Percentiles rank a stretch among this genome's conserved stretches.
Evolutionary conservation across 345 rosid species (phyloP).

Genomic region (Rhizophora mangle): DNA sequence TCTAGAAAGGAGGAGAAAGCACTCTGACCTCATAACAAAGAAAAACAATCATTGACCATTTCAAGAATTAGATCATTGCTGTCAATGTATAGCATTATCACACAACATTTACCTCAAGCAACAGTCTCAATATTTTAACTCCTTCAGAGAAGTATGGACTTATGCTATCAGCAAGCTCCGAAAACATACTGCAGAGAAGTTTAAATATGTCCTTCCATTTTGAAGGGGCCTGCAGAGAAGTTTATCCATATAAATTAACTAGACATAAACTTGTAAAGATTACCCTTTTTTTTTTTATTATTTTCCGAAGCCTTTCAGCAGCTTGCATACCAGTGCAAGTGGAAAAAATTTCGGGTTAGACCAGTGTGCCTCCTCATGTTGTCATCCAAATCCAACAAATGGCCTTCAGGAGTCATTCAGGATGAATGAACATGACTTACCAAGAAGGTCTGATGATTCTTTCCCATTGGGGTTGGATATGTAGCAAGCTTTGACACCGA

Average conservation of each 20-base stretch:
- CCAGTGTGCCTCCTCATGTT: conserved; percentile 58
- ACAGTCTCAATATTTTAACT: conserved; percentile 61
- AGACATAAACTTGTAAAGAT: conserved; percentile 3
- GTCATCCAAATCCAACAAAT: conserved; percentile 81
- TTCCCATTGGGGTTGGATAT: conserved; percentile 54
- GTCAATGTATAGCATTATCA: conserved; percentile 69
- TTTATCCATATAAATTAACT: background rate
- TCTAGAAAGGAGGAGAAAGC: conserved; percentile 9
- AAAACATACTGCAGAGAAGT: conserved; percentile 56
- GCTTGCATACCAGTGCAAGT: conserved; percentile 51
- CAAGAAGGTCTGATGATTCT: conserved; percentile 57
- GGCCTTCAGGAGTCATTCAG: conserved; percentile 45
- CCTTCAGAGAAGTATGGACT: conserved; percentile 78
- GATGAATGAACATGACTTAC: conserved; percentile 39
- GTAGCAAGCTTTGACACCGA: conserved; percentile 69
- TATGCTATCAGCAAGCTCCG: conserved; percentile 61
- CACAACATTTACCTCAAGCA: conserved; percentile 65
- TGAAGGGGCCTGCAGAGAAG: conserved; percentile 7
- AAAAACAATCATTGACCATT: conserved; percentile 68
- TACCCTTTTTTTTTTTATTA: conserved; percentile 69
- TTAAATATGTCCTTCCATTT: conserved; percentile 59
- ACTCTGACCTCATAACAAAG: conserved; percentile 64
- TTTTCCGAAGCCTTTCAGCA: conserved; percentile 79
- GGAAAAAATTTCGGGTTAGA: conserved; percentile 48
- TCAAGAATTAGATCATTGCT: conserved; percentile 61